These are phyloP conservation scores for Ephemerocybe angulata DNA, from an alignment of 768 basidiomycete genomes.

Conservation along the genomic window DNA sequence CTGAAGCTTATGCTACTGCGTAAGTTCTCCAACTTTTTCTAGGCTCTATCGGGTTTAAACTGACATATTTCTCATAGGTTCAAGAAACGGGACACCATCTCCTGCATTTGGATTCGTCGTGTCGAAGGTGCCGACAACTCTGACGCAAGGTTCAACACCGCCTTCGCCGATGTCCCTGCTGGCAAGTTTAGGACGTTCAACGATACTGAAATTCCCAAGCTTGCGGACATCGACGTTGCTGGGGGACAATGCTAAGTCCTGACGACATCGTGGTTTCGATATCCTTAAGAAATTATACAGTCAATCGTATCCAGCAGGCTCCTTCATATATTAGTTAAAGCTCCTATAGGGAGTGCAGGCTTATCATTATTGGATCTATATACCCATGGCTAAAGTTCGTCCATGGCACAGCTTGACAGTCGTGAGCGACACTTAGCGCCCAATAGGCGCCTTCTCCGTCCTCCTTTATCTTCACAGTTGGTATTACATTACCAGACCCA, in stretches of 20 bases:
- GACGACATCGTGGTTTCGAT: too few species aligned
- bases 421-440: background rate
- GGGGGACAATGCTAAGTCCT: slow-evolving; percentile 31
- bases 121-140: slow-evolving; percentile 43
- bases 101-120: slow-evolving; percentile 42
- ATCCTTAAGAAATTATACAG: too few species aligned
- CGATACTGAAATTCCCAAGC: slow-evolving; percentile 32
- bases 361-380: too few species aligned
- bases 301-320: too few species aligned
- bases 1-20: slow-evolving; percentile 42
- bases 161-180: slow-evolving; percentile 33
- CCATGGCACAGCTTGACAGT: too few species aligned
- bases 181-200: slow-evolving; percentile 31
- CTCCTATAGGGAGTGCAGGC: too few species aligned
- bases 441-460: background rate
- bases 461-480: slow-evolving; percentile 4
- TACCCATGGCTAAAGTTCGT: too few species aligned
- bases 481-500: too few species aligned
- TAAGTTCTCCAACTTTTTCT: slow-evolving; percentile 20
- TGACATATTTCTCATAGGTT: too few species aligned
- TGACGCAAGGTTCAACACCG: slow-evolving; percentile 31
- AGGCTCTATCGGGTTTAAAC: too few species aligned
- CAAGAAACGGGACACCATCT: slow-evolving; percentile 31
- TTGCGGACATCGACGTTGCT: slow-evolving; percentile 36
- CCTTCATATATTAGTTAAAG: too few species aligned